phyloP scores from a whole-genome alignment of 768 basidiomycete genomes.

The Xerocomus brunneocitrinus region DNA sequence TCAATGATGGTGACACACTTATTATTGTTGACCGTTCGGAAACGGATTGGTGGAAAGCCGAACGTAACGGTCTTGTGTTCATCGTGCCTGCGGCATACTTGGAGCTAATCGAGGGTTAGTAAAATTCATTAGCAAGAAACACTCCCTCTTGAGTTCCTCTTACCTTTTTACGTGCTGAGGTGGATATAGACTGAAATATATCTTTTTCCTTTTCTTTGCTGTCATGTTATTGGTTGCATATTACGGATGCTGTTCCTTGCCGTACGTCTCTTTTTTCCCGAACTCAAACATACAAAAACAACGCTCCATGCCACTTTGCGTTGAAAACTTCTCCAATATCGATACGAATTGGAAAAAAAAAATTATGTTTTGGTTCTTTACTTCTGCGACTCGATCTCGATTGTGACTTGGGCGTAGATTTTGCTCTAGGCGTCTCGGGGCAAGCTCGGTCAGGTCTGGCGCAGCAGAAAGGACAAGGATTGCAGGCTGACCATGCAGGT shows the following conservation, averaged over 20 bases:
- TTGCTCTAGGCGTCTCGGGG: neutral
- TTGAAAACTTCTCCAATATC: conserved; percentile 3
- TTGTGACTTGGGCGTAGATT: conserved; percentile 7
- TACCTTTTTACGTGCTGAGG: conserved; percentile 39
- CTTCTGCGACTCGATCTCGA: conserved; percentile 8
- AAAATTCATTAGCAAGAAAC: conserved; percentile 30
- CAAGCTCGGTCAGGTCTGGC: neutral
- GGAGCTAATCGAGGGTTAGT: conserved; percentile 90
- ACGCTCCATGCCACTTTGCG: conserved; percentile 2
- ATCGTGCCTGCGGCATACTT: conserved; percentile 92
- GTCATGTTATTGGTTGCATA: conserved; percentile 20
- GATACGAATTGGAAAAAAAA: conserved; percentile 14
- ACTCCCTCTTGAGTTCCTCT: conserved; percentile 51
- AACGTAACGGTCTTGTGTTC: conserved; percentile 78
- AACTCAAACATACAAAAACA: conserved; percentile 9
- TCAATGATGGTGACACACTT: conserved; percentile 75
- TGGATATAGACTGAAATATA: conserved; percentile 77
- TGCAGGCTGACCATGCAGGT: neutral
- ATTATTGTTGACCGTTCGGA: conserved; percentile 80
- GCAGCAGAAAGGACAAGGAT: neutral
- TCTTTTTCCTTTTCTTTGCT: conserved; percentile 43
- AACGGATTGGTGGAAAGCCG: conserved; percentile 94
- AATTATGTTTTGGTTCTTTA: conserved; percentile 3
- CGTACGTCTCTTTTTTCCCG: neutral
- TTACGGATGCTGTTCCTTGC: conserved; percentile 12